phyloP scores from a whole-genome alignment of 2,329 filamentous ascomycete genomes.

The Aspergillus sp. region DNA sequence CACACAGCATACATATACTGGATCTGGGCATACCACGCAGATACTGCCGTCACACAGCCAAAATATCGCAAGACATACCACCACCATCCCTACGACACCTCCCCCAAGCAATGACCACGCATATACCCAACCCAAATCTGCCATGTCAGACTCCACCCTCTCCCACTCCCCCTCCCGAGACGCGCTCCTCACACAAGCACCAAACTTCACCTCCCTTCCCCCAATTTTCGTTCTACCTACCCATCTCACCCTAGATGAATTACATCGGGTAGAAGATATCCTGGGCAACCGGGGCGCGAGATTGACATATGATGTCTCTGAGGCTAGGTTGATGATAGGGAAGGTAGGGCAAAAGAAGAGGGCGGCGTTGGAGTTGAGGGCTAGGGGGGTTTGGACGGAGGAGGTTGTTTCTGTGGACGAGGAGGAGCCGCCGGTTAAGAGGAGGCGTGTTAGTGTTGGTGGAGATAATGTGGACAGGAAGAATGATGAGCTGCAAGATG shows the following conservation, averaged over 20 bases:
- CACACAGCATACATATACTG: not conserved
- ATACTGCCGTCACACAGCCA: not conserved
- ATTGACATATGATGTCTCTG: conserved; percentile 63
- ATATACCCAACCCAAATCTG: not conserved
- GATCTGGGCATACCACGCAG: too few species aligned
- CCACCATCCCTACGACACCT: not conserved
- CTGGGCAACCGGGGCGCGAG: conserved; percentile 50
- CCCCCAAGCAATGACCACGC: not conserved
- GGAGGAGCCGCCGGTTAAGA: conserved; percentile 19
- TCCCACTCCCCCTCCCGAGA: not conserved
- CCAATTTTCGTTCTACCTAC: conserved; percentile 67
- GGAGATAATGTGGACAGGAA: not conserved
- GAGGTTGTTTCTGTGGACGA: conserved; percentile 14
- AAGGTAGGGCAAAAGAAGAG: conserved; percentile 63
- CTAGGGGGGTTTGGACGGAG: conserved; percentile 52
- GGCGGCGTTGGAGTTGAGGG: conserved; percentile 69
- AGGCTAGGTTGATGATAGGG: conserved; percentile 69
- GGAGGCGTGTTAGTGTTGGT: conserved; percentile 13
- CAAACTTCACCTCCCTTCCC: conserved; percentile 42
- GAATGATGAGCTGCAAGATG: not conserved
- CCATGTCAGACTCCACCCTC: not conserved
- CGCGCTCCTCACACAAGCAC: not conserved
- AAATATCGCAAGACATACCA: not conserved
- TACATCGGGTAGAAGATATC: conserved; percentile 58
- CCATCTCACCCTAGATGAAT: conserved; percentile 58